Base-by-base conservation (phyloP, 169 alveolate genomes). In the Plasmodium yoelii region DNA sequence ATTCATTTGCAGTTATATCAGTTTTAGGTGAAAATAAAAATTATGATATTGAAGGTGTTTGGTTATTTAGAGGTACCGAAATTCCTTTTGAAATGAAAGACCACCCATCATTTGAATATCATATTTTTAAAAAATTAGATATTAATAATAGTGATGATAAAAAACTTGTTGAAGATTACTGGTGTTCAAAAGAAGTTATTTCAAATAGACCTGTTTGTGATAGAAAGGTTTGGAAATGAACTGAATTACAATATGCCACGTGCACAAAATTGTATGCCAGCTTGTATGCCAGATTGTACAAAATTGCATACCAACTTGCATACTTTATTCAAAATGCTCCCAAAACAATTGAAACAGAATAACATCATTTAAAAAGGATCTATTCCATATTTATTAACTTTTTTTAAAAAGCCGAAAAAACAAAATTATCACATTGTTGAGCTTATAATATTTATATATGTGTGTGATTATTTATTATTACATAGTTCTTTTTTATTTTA, bases 91-190 rank as follows among this genome's bases (percentile, higher is more conserved):
- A 93, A 88, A 93, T 98, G 97, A 91, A 93, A 71, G 99, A 98
- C 19, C 99, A 98, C 88, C 99, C 99, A 5, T 96, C 99, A 3
- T 98, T 93, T 92, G 99, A 98, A 88, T 98, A 96, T 94, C 96
- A 97, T 72, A 88, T 97, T 34, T 95, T 95, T 88, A 95, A 70
- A 39, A 94, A 96, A 84, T 94, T 98, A 24, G 98, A 97, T 88
- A 69, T 75, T 55, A 87, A 90, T 57, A 94, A 96, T 60, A 96
- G 86, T 5, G 90, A 72, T 12, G 99, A 98, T 92, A 96, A 90
- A 93, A 93, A 93, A 64, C 74, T 95, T 63, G 94, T 98, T 75
- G 95, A 93, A 57, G 98, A 98, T 70, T 97, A 96, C 94, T 98
- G 98, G 98, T 94, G 98, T 87, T 96, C 97, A 49, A 95, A 96